These are phyloP conservation scores for Chrysosporium queenslandicum DNA, from an alignment of 2,329 filamentous ascomycete species.

Conservation along the genomic window DNA sequence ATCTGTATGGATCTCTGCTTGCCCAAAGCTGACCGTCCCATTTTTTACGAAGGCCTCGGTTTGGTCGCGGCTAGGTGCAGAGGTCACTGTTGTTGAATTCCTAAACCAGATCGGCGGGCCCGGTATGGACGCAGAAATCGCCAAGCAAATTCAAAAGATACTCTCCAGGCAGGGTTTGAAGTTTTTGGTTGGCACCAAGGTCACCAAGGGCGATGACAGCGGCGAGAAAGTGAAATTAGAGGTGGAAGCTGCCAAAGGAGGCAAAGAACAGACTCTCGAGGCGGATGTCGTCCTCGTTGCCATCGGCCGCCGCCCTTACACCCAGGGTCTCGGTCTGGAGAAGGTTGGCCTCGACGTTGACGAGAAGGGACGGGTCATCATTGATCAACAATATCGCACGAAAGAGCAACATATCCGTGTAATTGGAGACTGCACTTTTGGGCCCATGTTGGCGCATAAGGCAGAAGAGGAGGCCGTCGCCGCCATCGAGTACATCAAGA, in stretches of 20 bases:
- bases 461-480: constrained; percentile 96
- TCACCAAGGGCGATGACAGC: constrained; percentile 69
- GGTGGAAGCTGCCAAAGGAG: constrained; percentile 87
- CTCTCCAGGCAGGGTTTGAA: constrained; percentile 94
- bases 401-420: constrained; percentile 95
- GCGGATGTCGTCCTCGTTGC: constrained; percentile 93
- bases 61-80: constrained; percentile 84
- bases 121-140: constrained; percentile 90
- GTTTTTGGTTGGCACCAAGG: constrained; percentile 97
- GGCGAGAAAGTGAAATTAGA: constrained; percentile 70
- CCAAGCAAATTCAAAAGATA: constrained; percentile 85
- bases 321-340: constrained; percentile 79
- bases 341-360: constrained; percentile 78
- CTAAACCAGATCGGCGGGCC: constrained; percentile 92
- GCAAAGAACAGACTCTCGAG: constrained; percentile 84
- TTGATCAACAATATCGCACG: constrained; percentile 97
- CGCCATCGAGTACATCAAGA: constrained; percentile 92
- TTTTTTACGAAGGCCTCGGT: constrained; percentile 58
- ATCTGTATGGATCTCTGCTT: not conserved
- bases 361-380: constrained; percentile 86
- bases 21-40: not conserved
- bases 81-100: constrained; percentile 97
- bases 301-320: constrained; percentile 94
- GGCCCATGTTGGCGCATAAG: constrained; percentile 98
- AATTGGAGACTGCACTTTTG: constrained; percentile 92